Evolutionary conservation across 768 basidiomycete genomes (phyloP).

Genomic region (Russula vinacea): DNA sequence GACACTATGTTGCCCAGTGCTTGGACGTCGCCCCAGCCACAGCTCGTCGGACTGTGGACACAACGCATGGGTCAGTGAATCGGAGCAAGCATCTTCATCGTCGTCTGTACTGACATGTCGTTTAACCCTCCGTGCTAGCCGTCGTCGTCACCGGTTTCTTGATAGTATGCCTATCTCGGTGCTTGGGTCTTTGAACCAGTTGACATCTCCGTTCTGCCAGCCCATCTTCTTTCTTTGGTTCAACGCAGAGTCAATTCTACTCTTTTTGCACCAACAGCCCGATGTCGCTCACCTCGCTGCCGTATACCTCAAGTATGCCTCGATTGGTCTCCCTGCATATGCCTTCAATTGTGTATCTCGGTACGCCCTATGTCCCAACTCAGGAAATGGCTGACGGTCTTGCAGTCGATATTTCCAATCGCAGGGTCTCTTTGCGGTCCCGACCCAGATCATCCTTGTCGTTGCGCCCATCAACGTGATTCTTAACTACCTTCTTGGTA

Average conservation of each 20-base stretch:
- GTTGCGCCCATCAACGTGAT: conserved; percentile 84
- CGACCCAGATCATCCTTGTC: conserved; percentile 76
- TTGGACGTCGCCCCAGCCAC: conserved; percentile 85
- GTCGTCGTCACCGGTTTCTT: conserved; percentile 58
- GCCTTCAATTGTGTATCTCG: conserved; percentile 54
- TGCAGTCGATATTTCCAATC: conserved; percentile 74
- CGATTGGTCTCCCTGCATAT: conserved; percentile 77
- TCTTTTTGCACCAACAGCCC: conserved; percentile 74
- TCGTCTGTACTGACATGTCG: background rate
- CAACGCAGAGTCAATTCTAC: conserved; percentile 74
- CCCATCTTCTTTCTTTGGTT: conserved; percentile 73
- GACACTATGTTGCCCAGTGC: conserved; percentile 94
- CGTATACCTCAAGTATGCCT: conserved; percentile 71
- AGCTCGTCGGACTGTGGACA: conserved; percentile 85
- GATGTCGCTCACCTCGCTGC: conserved; percentile 78
- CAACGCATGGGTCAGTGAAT: conserved; percentile 73
- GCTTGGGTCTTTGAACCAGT: background rate
- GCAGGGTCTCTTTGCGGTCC: conserved; percentile 80
- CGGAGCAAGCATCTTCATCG: background rate
- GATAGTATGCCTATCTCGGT: conserved; percentile 47
- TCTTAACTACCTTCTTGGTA: conserved; percentile 83
- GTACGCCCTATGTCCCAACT: conserved; percentile 32
- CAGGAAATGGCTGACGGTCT: conserved; percentile 1
- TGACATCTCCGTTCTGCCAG: conserved; percentile 32
- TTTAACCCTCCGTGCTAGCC: conserved; percentile 40